phyloP scores from a whole-genome alignment of 164 flowering plant species.

The Hamamelis virginiana region DNA sequence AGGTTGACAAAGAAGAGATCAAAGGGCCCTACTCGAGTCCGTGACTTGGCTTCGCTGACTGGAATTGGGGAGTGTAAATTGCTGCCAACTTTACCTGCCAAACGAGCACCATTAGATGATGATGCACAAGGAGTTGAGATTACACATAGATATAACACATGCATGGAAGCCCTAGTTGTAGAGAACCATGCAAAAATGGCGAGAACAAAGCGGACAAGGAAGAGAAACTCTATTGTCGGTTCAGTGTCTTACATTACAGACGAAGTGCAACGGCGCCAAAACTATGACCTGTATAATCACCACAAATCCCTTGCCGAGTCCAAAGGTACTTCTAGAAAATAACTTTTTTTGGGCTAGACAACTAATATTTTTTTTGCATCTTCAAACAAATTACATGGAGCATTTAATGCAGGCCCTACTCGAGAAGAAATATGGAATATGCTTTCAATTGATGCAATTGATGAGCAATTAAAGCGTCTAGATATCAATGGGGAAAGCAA shows the following conservation, averaged over 20 bases:
- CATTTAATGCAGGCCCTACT: constrained; percentile 36
- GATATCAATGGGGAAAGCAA: constrained; percentile 37
- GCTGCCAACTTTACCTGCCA: constrained; percentile 16
- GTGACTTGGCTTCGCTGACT: constrained; percentile 29
- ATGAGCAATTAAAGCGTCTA: constrained; percentile 33
- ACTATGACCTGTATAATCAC: constrained; percentile 7
- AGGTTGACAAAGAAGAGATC: constrained; percentile 42
- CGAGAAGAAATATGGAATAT: constrained; percentile 19
- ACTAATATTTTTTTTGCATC: not conserved
- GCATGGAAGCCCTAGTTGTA: constrained; percentile 34
- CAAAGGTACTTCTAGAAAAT: constrained; percentile 18
- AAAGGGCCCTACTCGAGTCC: constrained; percentile 29
- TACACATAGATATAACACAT: constrained; percentile 18
- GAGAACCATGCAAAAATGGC: constrained; percentile 24
- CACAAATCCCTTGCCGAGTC: constrained; percentile 8
- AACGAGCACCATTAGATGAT: constrained; percentile 7
- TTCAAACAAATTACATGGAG: not conserved
- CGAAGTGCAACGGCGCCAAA: constrained; percentile 13
- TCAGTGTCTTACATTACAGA: constrained; percentile 16
- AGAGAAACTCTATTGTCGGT: constrained; percentile 13
- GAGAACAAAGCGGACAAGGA: constrained; percentile 45
- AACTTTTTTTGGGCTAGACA: not conserved
- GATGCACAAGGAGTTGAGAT: constrained; percentile 8
- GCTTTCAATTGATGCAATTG: constrained; percentile 40
- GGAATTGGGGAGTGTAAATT: constrained; percentile 19